Evolutionary conservation across 805 yeast species (phyloP), one percentile per base, ranked within the genome.

Genomic region (Candida xiaguanensis): DNA sequence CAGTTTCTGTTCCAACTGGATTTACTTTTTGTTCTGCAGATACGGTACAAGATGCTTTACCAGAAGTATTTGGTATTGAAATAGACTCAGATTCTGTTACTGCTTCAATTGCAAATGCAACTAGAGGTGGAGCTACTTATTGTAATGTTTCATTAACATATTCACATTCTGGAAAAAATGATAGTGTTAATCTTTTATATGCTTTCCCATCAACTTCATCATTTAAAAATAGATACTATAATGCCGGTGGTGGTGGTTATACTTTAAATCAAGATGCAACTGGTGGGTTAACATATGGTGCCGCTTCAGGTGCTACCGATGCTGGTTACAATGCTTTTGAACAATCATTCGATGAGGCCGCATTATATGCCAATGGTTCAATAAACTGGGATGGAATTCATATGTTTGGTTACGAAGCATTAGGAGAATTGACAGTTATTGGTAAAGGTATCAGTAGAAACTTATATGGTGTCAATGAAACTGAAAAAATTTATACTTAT

Each of bases 391-490:
- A 27, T 15, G 30, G 17, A 4, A 15, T 15, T n/a, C n/a, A 27
- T 27, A 27, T 27, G 30, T 27, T 27, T 27, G 30, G 30, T n/a
- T 27, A 27, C n/a, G 16, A 27, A 27, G 30, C 30, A 11, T 27
- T 27, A 15, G 30, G 30, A 8, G 30, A 27, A 9, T 27, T 27
- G 13, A 15, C 30, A n/a, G n/a, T 8, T 5, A 27, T 27, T 27
- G 30, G 30, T n/a, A 27, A 27, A 27, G 30, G 30, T n/a, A 27
- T 27, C 5, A 27, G 16, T 5, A 27, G 13, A 9, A 27, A 27
- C 13, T 11, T 27, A 4, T 27, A 27, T 16, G n/a, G 5, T 5
- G 4, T 4, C 7, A 13, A 27, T 15, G 17, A 27, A n/a, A 27
- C 15, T 12, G 24, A 22, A 9, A 22, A 22, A 22, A n/a, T 27